phyloP scores from a whole-genome alignment of 441 rosid genomes.

The Arabidopsis lyrata region DNA sequence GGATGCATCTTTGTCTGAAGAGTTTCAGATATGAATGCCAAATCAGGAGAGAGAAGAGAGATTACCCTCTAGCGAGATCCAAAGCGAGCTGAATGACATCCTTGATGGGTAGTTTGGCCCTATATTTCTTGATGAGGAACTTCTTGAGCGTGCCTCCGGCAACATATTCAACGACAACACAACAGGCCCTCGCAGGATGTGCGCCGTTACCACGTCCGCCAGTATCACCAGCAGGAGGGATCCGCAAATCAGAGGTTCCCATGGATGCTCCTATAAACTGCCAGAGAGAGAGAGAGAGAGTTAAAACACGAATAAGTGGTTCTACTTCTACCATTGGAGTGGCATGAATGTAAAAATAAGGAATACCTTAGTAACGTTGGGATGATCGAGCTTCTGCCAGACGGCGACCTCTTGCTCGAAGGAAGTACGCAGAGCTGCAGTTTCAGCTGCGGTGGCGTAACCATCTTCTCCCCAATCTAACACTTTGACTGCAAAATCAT shows the following conservation, averaged over 20 bases:
- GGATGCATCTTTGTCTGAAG: neutral
- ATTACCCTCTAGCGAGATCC: conserved; percentile 77
- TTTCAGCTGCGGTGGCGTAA: conserved; percentile 57
- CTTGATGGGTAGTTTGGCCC: conserved; percentile 63
- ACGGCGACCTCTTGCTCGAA: conserved; percentile 81
- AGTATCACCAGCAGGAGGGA: conserved; percentile 51
- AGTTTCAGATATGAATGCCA: neutral
- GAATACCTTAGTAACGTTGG: conserved; percentile 71
- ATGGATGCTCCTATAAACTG: conserved; percentile 71
- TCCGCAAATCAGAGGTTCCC: conserved; percentile 73
- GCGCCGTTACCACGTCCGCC: conserved; percentile 49
- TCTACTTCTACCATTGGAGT: neutral
- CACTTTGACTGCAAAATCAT: conserved; percentile 55
- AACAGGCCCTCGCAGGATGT: conserved; percentile 71
- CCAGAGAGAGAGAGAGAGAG: neutral
- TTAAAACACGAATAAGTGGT: neutral
- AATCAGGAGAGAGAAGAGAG: neutral
- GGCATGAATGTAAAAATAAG: neutral
- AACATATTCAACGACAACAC: conserved; percentile 74
- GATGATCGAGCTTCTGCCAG: conserved; percentile 84
- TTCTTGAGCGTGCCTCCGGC: conserved; percentile 71
- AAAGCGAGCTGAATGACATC: conserved; percentile 70
- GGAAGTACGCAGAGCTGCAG: conserved; percentile 63
- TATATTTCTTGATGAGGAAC: conserved; percentile 60
- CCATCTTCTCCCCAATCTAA: conserved; percentile 87